These are phyloP conservation scores for Orobanche coerulescens DNA, from an alignment of 257 asterid species.

Conservation along the genomic window DNA sequence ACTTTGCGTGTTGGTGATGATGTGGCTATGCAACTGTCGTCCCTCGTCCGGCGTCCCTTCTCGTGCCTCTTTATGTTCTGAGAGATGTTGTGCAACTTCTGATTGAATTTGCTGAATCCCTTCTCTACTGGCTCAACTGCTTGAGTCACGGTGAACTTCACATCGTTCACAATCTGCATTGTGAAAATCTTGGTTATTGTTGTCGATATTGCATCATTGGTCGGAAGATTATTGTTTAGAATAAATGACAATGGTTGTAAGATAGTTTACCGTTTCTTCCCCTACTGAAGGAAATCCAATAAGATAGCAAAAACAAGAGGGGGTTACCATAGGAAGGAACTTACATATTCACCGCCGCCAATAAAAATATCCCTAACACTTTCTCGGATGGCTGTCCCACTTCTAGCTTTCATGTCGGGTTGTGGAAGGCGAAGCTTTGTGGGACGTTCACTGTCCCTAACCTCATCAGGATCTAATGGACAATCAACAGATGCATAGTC, in stretches of 20 bases:
- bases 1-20: conserved; percentile 47
- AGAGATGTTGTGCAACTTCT: conserved; percentile 67
- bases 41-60: conserved; percentile 58
- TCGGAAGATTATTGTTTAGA: neutral
- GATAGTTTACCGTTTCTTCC: too few relatives aligned
- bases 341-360: conserved; percentile 91
- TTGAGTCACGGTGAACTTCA: conserved; percentile 80
- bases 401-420: conserved; percentile 47
- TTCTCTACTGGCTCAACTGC: conserved; percentile 97
- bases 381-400: conserved; percentile 83
- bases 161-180: conserved; percentile 84
- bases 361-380: conserved; percentile 79
- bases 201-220: neutral
- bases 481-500: conserved; percentile 93
- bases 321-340: conserved; percentile 40
- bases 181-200: neutral
- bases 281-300: too few relatives aligned
- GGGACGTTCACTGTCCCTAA: conserved; percentile 95
- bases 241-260: too few relatives aligned
- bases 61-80: conserved; percentile 75
- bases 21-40: conserved; percentile 56
- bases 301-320: too few relatives aligned
- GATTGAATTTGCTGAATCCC: conserved; percentile 71
- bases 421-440: conserved; percentile 86
- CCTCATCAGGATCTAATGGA: conserved; percentile 92